Evolutionary conservation across 371 early-diverging fungal species (phyloP), one percentile per base, ranked within the genome.

Genomic region (Coemansia sp.): DNA sequence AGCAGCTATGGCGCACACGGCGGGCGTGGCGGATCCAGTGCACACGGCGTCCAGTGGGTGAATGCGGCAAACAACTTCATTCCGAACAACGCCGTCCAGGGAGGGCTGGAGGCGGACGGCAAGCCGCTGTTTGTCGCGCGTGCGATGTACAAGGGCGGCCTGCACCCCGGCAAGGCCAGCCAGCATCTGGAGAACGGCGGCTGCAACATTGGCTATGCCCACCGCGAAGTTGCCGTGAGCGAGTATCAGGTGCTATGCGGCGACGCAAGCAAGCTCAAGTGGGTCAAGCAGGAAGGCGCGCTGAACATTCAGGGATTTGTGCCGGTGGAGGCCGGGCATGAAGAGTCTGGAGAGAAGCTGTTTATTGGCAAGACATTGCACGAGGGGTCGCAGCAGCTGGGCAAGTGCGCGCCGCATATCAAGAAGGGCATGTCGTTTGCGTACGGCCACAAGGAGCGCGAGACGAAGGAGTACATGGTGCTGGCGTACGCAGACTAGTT

Each of bases 181-280:
- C 67, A 70, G 42, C 78, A 79, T 32, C 53, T 80, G 33, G 69
- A 79, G 39, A 79, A 81, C 18, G 77, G 77, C 54, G 77, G 77
- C n/a, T 70, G 72, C 52, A 66, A 64, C 54, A 70, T 83, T 40
- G 67, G 78, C 53, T 83, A 67, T 64, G 81, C 72, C 42, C 78
- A 82, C 56, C 79, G 83, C 58, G 83, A 85, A 56, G 53, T 79
- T 4, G 64, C 58, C 14, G 60, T 77, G 10, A 39, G 50, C 37
- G 77, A 81, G 42, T 85, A 83, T 66, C 77, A 82, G 63, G 72
- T 85, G 9, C 72, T 85, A 50, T 75, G 77, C 61, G 85, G 84
- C 39, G 80, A 81, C 55, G 81, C 81, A 44, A 72, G 66, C 56
- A 67, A 66, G 36, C 71, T 85, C 33, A 61, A 70, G 16, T 85